Evolutionary conservation across 108 stramenopile species (phyloP), one percentile per base, ranked within the genome.

Genomic region (Craspedostauros australis): DNA sequence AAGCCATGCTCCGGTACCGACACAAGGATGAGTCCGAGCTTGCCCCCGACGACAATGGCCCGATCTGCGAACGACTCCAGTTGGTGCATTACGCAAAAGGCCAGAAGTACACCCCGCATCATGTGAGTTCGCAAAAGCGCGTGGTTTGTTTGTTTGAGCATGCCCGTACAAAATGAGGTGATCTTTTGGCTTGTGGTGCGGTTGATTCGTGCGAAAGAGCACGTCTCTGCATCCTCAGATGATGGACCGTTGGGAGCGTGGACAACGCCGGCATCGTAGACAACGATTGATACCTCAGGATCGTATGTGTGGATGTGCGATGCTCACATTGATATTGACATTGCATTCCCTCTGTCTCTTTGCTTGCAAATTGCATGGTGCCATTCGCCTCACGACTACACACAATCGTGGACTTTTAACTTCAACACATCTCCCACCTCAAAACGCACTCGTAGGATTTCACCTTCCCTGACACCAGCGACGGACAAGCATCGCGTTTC

Each of bases 21-120:
- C 34, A 26, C 2, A 39, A 41, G 31, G 36, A 57, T 12, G 68
- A 73, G 77, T 79, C 54, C 55, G 36, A 68, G 72, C 19, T 68
- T 65, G 29, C 70, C 19, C 48, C 66, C 36, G 42, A 67, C 29
- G 36, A 24, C 1, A 54, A 46, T n/a, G 26, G 40, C n/a, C 77
- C 68, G 47, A 81, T 62, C 21, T 38, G 62, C 4, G 76, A 77
- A 50, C 50, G 61, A 4, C 43, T 78, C 42, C 77, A 78, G 41
- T 50, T 72, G 39, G 77, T 78, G 2, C 72, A 78, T 48, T 78
- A 78, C 45, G 60, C 39, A 11, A 75, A 82, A 24, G 73, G 70
- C n/a, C 61, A 79, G 45, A 60, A 79, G 53, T 74, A 79, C 32
- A 73, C 62, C 3, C 40, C 60, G 2, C 60, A 62, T 25, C 60